These are phyloP conservation scores for Rubus parviflorus DNA, from an alignment of 306 rosid species.

Conservation along the genomic window DNA sequence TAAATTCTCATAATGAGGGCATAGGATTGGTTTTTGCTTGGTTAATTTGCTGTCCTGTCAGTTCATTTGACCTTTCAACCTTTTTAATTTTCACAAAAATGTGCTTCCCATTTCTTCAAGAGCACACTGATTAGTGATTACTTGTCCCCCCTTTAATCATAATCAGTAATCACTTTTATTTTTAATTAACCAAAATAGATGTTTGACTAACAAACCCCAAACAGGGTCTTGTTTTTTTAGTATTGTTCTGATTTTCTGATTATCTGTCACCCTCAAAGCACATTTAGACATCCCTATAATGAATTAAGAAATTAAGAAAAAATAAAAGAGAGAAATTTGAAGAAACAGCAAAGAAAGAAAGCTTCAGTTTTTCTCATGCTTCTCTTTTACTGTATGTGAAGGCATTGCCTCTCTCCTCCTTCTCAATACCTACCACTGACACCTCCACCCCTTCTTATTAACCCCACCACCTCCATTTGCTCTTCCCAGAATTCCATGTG, in stretches of 20 bases:
- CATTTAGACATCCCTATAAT: neutral
- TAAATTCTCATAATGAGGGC: conserved; percentile 6
- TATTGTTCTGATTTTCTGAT: conserved; percentile 13
- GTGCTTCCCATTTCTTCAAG: conserved; percentile 34
- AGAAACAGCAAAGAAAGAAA: conserved; percentile 66
- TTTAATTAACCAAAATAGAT: conserved; percentile 14
- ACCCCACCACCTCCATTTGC: conserved; percentile 46
- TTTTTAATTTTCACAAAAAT: conserved; percentile 5
- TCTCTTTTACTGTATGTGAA: conserved; percentile 55
- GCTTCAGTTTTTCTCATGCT: conserved; percentile 51
- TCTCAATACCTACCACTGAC: conserved; percentile 69
- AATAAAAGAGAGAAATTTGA: conserved; percentile 50
- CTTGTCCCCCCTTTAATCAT: conserved; percentile 29
- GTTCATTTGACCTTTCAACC: conserved; percentile 37
- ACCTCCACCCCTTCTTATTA: conserved; percentile 68
- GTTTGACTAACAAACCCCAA: conserved; percentile 30
- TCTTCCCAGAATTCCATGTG: conserved; percentile 41
- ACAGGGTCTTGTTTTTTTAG: neutral
- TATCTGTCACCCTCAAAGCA: conserved; percentile 19
- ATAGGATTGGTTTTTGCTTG: conserved; percentile 10
- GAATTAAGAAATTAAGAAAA: neutral
- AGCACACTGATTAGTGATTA: conserved; percentile 31
- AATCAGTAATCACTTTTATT: conserved; percentile 5
- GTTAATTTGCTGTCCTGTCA: conserved; percentile 32
- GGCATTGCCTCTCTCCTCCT: conserved; percentile 20